Base-by-base conservation (phyloP, 2,329 filamentous ascomycete species). In the Colletotrichum limetticola region DNA sequence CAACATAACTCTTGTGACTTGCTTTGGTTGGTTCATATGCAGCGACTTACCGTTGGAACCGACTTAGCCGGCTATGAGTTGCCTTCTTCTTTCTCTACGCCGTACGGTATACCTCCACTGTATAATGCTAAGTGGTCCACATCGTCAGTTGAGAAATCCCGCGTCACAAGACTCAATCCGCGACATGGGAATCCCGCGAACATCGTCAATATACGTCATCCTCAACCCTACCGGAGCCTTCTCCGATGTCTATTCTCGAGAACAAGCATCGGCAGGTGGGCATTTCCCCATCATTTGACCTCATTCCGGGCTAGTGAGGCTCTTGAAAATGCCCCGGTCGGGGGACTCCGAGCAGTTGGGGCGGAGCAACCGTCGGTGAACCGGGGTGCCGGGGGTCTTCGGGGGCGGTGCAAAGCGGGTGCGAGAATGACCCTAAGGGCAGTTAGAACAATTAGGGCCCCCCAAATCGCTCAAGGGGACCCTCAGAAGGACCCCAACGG, bases 191-290 rank as follows among this genome's bases (percentile, higher is more conserved):
- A 16, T 37, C 37, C 61, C n/a, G 19, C 6, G 49, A 57, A 32
- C 24, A 57, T 30, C 11, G 16, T 46, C 8, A 46, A 56, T 22
- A 7, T 64, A 70, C 71, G 60, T 71, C 66, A 72, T 62, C 32
- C 12, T 5, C 11, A 28, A 49, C 22, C 16, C 28, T 26, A 22
- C 14, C 71, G 66, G 70, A 66, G 56, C 61, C 60, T 4, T 57
- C 60, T 72, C 66, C 66, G 66, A 46, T 26, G 11, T n/a, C 35
- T 9, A 42, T 30, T 56, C 61, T 32, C 53, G 55, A 56, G 37
- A 71, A 72, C 61, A 72, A 70, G 71, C 71, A 72, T 70, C 56
- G 35, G 61, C 46, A 37, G 30, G 60, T 70, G 71, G 55, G 56
- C 53, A 65, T 68, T 26, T 52, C 55, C 52, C 61, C 71, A 42